phyloP scores from a whole-genome alignment of 768 basidiomycete species.

The Tulasnella sp. region DNA sequence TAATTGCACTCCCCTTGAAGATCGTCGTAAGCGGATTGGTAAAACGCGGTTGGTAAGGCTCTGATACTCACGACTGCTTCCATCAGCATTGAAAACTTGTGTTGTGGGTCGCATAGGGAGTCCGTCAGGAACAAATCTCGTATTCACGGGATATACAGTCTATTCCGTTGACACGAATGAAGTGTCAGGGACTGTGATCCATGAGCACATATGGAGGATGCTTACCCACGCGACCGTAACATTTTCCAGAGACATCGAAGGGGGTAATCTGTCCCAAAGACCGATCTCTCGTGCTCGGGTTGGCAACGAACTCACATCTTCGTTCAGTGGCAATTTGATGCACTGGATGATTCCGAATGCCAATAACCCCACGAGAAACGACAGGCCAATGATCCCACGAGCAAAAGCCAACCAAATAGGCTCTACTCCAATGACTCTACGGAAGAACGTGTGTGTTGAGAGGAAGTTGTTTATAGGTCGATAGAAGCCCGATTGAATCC shows the following conservation, averaged over 20 bases:
- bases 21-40: background rate
- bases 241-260: constrained; percentile 13
- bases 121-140: background rate
- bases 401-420: constrained; percentile 9
- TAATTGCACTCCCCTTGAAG: background rate
- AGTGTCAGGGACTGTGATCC: background rate
- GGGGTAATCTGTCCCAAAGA: constrained; percentile 3
- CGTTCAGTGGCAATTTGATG: background rate
- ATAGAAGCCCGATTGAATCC: constrained; percentile 8
- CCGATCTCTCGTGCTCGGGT: background rate
- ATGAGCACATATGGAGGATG: background rate
- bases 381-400: background rate
- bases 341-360: constrained; percentile 9
- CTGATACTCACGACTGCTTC: background rate
- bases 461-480: constrained; percentile 12
- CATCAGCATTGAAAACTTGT: constrained; percentile 1
- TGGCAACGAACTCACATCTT: constrained; percentile 10
- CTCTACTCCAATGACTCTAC: constrained; percentile 6
- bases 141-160: constrained; percentile 1
- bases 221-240: constrained; percentile 7
- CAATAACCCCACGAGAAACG: constrained; percentile 5
- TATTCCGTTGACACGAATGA: background rate
- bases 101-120: background rate
- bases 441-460: constrained; percentile 9
- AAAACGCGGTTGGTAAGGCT: too few species aligned